Base-by-base conservation (phyloP, 139 green algal genomes). In the Chlorella sorokiniana region DNA sequence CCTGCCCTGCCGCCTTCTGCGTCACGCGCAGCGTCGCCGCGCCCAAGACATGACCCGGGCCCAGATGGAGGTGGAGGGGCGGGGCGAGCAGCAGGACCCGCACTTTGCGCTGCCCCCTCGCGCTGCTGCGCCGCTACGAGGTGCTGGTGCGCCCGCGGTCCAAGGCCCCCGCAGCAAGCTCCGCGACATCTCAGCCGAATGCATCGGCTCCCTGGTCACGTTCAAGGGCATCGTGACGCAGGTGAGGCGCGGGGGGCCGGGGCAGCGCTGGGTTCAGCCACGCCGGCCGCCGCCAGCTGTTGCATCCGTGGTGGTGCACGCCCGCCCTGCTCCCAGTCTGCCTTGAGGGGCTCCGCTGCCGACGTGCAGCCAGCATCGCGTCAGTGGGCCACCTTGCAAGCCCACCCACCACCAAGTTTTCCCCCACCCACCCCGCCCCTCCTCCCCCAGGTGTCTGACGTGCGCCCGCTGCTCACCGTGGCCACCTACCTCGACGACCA, bases 401-500 rank as follows among this genome's bases (percentile, higher is more conserved):
- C 63, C 31, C 63, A 25, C 31, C 62, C 10, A 6, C 38, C 38
- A 41, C 37, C 37, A 7, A 3, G 7, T 48, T 27, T n/a, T 18
- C 35, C 1, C 11, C 51, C 33, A 8, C 42, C 10, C 16, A 35
- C 67, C 6, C 64, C 33, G 64, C 64, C 14, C 6, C 35, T 45
- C 11, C 33, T 6, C 33, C 14, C 64, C 4, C 90, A 97, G 54
- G 89, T 96, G 25, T 96, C 90, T 7, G 96, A 99, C 76, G 96
- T 99, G 41, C 96, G 97, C 83, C 96, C 96, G 0, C 76, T 97
- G 83, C 83, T 98, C 2, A 84, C 87, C 2, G 96, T 99, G 31
- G 94, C 96, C 29, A 97, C 96, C 0, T 99, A 99, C 90, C 94
- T 96, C 23, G 97, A 98, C 86, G 88, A 93, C 52, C 89, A 95